Evolutionary conservation across 495 filamentous ascomycete species (phyloP).

Genomic region (Penicillium longicatenatum): DNA sequence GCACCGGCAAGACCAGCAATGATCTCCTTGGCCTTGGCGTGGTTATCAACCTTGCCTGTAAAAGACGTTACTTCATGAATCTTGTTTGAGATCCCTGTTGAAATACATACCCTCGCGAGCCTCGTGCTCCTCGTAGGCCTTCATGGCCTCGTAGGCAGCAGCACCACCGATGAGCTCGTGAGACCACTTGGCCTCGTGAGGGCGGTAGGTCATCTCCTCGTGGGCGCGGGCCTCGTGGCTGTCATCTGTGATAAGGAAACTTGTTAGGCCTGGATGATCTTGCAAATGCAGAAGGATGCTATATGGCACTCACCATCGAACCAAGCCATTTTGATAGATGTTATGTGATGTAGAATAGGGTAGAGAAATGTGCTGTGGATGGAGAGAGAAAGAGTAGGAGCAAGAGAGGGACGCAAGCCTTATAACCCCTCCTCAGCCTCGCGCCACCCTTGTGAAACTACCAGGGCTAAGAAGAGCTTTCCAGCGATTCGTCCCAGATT

Average conservation of each 20-base stretch:
- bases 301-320: constrained; percentile 8
- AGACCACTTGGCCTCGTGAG: constrained; percentile 58
- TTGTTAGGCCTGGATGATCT: constrained; percentile 2
- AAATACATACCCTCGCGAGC: constrained; percentile 56
- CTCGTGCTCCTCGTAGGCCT: constrained; percentile 69
- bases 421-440: constrained; percentile 9
- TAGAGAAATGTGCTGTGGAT: constrained; percentile 5
- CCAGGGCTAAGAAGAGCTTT: not conserved
- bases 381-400: constrained; percentile 1
- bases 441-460: constrained; percentile 4
- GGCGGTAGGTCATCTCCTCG: constrained; percentile 49
- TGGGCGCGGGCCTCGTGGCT: constrained; percentile 42
- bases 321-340: constrained; percentile 14
- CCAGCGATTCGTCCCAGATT: constrained; percentile 1
- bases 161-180: constrained; percentile 73
- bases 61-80: not conserved
- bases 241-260: constrained; percentile 18
- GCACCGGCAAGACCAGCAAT: constrained; percentile 67
- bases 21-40: constrained; percentile 71
- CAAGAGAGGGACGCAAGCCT: constrained; percentile 2
- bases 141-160: constrained; percentile 73
- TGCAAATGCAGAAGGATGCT: not conserved
- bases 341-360: not conserved
- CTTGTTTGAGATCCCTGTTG: not conserved
- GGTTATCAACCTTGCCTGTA: constrained; percentile 62